Percentiles rank a stretch among this genome's conserved stretches.
phyloP scores from a whole-genome alignment of 495 filamentous ascomycete species.

The Xylaria curta region DNA sequence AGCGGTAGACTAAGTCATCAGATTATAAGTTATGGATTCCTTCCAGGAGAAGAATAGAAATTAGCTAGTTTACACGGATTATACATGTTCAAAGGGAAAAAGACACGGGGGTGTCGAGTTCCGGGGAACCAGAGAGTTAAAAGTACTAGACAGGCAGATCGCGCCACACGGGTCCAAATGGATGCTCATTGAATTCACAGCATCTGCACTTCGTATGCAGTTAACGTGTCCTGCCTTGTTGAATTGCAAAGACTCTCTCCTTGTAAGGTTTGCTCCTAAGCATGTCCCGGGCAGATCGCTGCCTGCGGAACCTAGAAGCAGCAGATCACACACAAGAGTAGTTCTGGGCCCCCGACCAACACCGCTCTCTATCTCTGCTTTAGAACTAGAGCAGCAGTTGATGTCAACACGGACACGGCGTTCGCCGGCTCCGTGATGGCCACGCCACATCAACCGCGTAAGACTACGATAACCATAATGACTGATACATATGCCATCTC shows the following conservation, averaged over 20 bases:
- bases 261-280: slow-evolving; percentile 16
- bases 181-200: neutral
- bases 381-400: neutral
- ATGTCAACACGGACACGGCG: neutral
- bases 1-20: neutral
- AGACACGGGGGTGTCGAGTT: neutral
- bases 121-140: neutral
- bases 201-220: slow-evolving; percentile 8
- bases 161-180: neutral
- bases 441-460: neutral
- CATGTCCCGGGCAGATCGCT: slow-evolving; percentile 10
- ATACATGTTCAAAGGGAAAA: neutral
- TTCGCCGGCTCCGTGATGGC: slow-evolving; percentile 8
- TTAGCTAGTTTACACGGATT: neutral
- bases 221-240: slow-evolving; percentile 13
- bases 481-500: neutral
- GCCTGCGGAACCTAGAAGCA: slow-evolving; percentile 19
- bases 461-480: neutral
- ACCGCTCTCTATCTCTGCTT: neutral
- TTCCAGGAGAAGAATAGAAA: neutral
- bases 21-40: no score
- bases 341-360: neutral
- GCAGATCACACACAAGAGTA: neutral
- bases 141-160: neutral
- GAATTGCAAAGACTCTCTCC: neutral